These are phyloP conservation scores for Lyophyllum decastes DNA, from an alignment of 768 basidiomycete species.

Conservation along the genomic window DNA sequence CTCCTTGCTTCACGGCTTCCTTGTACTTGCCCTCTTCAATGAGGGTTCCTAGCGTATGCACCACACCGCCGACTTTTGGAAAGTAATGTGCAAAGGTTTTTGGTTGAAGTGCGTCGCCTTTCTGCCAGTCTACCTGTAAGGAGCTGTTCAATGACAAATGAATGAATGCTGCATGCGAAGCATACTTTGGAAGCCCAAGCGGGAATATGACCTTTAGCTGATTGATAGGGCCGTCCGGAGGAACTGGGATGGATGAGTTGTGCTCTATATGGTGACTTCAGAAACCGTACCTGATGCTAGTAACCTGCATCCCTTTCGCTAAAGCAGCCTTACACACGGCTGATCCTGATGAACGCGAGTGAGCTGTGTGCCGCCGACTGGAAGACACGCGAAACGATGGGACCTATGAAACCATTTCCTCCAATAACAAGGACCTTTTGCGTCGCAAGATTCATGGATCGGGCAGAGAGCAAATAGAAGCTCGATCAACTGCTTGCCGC, in stretches of 20 bases:
- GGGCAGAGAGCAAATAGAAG: background rate
- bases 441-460: slow-evolving; percentile 33
- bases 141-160: slow-evolving; percentile 6
- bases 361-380: background rate
- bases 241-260: slow-evolving; percentile 48
- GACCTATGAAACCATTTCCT: slow-evolving; percentile 98
- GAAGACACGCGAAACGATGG: background rate
- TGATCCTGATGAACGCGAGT: slow-evolving; percentile 61
- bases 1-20: slow-evolving; percentile 58
- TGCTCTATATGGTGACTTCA: background rate
- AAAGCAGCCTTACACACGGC: slow-evolving; percentile 90
- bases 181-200: slow-evolving; percentile 80
- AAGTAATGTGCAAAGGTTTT: slow-evolving; percentile 72
- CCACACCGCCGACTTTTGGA: slow-evolving; percentile 69
- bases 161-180: slow-evolving; percentile 12
- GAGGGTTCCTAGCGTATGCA: slow-evolving; percentile 92
- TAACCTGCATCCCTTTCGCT: slow-evolving; percentile 80
- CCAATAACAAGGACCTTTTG: slow-evolving; percentile 89
- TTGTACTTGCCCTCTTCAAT: slow-evolving; percentile 86
- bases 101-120: slow-evolving; percentile 80
- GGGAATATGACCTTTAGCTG: slow-evolving; percentile 88
- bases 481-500: background rate
- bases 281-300: slow-evolving; percentile 74
- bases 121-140: slow-evolving; percentile 82
- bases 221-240: slow-evolving; percentile 82